A percentile compares a stretch with the other conserved stretches of the same genome.
Conservation (phyloP, 306 rosid species). For the Rosa multiflora region DNA sequence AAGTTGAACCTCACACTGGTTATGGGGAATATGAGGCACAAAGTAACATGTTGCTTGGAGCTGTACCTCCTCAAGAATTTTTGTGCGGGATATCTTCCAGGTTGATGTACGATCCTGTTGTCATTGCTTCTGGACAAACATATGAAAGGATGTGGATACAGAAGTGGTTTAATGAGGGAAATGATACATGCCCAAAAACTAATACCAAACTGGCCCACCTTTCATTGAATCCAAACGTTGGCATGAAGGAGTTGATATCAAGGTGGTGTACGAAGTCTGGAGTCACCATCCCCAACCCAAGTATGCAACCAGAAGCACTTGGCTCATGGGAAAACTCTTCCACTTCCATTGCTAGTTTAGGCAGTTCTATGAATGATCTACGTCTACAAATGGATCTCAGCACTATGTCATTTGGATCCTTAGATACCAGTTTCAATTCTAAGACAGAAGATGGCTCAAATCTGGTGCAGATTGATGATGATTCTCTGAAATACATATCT, state of each 20-base stretch:
- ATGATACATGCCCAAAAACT: constrained; percentile 71
- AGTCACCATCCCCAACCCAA: constrained; percentile 60
- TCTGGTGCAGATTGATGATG: constrained; percentile 33
- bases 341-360: constrained; percentile 69
- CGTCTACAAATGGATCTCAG: constrained; percentile 63
- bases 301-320: constrained; percentile 34
- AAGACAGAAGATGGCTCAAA: constrained; percentile 32
- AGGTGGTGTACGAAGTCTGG: constrained; percentile 63
- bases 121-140: constrained; percentile 75
- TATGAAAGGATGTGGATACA: constrained; percentile 84
- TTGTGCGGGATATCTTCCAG: constrained; percentile 70
- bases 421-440: constrained; percentile 58
- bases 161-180: constrained; percentile 85
- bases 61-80: constrained; percentile 60
- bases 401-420: constrained; percentile 62
- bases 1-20: constrained; percentile 23
- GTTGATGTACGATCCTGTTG: constrained; percentile 90
- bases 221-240: constrained; percentile 55
- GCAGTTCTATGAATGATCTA: constrained; percentile 66
- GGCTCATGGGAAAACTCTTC: constrained; percentile 48
- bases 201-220: constrained; percentile 40
- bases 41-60: constrained; percentile 34
- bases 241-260: constrained; percentile 62
- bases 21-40: constrained; percentile 26
- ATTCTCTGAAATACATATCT: constrained; percentile 33